phyloP scores from a whole-genome alignment of 306 rosid species.

The Corylus avellana region DNA sequence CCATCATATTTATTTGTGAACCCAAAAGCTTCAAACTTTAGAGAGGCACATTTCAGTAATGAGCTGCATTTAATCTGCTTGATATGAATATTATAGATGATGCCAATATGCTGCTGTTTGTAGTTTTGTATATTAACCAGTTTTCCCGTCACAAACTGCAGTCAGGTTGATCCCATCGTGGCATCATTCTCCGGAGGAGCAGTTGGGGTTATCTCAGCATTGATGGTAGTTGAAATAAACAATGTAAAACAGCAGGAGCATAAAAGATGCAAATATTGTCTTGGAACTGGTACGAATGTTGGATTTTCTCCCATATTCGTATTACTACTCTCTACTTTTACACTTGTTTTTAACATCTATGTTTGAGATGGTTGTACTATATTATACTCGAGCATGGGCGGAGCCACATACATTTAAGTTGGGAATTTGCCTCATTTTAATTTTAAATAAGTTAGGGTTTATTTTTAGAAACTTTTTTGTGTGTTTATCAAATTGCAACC shows the following conservation, averaged over 20 bases:
- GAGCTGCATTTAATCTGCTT: slow-evolving; percentile 17
- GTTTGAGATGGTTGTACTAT: slow-evolving; percentile 8
- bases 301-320: slow-evolving; percentile 1
- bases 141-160: slow-evolving; percentile 38
- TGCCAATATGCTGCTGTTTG: slow-evolving; percentile 5
- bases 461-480: not conserved
- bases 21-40: slow-evolving; percentile 7
- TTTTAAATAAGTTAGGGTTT: not conserved
- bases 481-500: not conserved
- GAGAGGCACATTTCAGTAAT: not conserved
- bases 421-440: not conserved
- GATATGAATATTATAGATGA: slow-evolving; percentile 14
- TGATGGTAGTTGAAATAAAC: slow-evolving; percentile 97
- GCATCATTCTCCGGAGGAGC: slow-evolving; percentile 99
- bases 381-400: not conserved
- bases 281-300: slow-evolving; percentile 78
- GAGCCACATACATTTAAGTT: not conserved
- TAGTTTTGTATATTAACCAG: slow-evolving; percentile 19
- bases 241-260: slow-evolving; percentile 94
- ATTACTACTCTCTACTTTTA: not conserved
- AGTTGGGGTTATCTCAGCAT: slow-evolving; percentile 91
- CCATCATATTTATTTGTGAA: not conserved
- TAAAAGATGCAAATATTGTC: slow-evolving; percentile 95
- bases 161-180: slow-evolving; percentile 98
- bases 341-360: not conserved